Base-by-base conservation (phyloP, 2,329 filamentous ascomycete species). In the Emmonsiellopsis sp. region DNA sequence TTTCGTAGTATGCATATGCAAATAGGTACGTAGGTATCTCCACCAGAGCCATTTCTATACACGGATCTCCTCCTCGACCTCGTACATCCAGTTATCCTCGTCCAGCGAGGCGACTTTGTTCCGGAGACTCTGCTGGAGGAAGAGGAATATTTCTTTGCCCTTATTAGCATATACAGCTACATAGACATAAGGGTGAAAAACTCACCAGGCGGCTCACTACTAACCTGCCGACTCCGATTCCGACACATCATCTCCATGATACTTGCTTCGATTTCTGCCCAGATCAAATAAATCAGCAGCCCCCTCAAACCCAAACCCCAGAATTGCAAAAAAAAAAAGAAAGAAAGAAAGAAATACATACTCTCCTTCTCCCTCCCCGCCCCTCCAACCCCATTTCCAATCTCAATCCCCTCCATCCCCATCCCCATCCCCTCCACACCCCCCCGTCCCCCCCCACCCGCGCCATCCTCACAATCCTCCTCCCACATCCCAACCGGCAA, bases 61-160 rank as follows among this genome's bases (percentile, higher is more conserved):
- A 31, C 50, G 64, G 51, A 60, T 68, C 56, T 76, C 72, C 52
- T 81, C 77, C 61, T 89, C 86, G 1, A 81, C 75, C 67, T 91
- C 88, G 70, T 87, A 95, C 85, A 95, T 94, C 90, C 90, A 95
- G 62, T 85, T 87, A 64, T 95, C 90, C 50, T 93, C 87, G 20
- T 87, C 80, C 49, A 95, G 72, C 11, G 84, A 82, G 13, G 81
- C 79, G 2, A 90, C 85, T 66, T 89, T 89, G 55, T 81, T 81
- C 60, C 82, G 77, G 52, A 94, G 73, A 66, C 85, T 90, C 35
- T 82, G 79, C 58, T 82, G 80, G 47, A 90, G 79, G 20, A 82
- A 79, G 58, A 86, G 82, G 30, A 89, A 74, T 3, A 91, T 76
- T 68, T 90, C 87, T 84, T 43, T n/a, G 44, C 55, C n/a, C 48